Conservation (phyloP, 1,284 basidiomycete genomes). For the Afroboletus lepidellus region DNA sequence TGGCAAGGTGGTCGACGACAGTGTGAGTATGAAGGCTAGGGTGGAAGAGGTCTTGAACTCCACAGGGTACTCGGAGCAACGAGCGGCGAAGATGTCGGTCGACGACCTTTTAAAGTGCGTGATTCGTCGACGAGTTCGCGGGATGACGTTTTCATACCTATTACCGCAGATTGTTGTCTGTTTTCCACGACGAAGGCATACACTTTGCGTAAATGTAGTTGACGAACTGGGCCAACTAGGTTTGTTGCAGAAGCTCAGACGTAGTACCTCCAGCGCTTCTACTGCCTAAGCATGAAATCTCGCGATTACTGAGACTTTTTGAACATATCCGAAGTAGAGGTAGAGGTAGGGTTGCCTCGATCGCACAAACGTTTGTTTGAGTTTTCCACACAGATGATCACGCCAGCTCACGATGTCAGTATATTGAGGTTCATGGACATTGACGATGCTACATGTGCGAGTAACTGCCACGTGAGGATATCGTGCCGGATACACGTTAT, state of each 20-base stretch:
- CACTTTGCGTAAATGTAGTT: slow-evolving; percentile 50
- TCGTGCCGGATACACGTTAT: too few species aligned
- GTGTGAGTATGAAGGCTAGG: slow-evolving; percentile 66
- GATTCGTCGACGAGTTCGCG: not conserved
- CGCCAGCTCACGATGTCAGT: not conserved
- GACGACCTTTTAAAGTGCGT: slow-evolving; percentile 74
- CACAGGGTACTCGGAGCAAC: slow-evolving; percentile 61
- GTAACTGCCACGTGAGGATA: too few species aligned
- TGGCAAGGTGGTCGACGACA: slow-evolving; percentile 68
- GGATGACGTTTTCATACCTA: slow-evolving; percentile 1
- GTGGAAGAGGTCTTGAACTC: slow-evolving; percentile 77
- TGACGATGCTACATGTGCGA: not conserved
- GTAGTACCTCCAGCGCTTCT: not conserved
- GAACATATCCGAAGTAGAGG: too few species aligned
- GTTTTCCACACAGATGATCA: not conserved
- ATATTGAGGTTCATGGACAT: not conserved
- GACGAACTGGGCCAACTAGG: not conserved
- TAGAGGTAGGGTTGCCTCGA: not conserved
- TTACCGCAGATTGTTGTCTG: slow-evolving; percentile 53
- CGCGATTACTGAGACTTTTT: not conserved
- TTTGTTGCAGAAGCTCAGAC: not conserved
- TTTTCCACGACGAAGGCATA: slow-evolving; percentile 57
- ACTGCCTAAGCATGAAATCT: not conserved
- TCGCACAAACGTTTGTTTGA: not conserved
- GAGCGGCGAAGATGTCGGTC: slow-evolving; percentile 80